A percentile compares a stretch with the other conserved stretches of the same genome.
These are phyloP conservation scores for Nitzschia sp. DNA, from an alignment of 108 stramenopile genomes.

Conservation along the genomic window DNA sequence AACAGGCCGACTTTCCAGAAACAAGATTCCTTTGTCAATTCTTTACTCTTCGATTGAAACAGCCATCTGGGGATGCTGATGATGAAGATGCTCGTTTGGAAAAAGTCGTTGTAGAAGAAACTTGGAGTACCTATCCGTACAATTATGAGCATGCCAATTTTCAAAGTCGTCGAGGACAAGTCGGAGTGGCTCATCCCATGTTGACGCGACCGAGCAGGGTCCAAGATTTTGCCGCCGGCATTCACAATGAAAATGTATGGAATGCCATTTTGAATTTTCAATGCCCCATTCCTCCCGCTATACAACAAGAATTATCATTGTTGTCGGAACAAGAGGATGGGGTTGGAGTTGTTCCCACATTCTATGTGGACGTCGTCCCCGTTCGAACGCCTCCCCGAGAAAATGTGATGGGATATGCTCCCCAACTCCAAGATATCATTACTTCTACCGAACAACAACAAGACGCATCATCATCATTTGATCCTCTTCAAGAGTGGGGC, in stretches of 20 bases:
- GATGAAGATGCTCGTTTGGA: not conserved
- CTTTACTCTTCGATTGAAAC: slow-evolving; percentile 39
- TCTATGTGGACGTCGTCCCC: slow-evolving; percentile 81
- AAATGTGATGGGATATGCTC: slow-evolving; percentile 20
- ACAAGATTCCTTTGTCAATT: slow-evolving; percentile 92
- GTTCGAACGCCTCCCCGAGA: slow-evolving; percentile 78
- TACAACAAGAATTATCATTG: not conserved
- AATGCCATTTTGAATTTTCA: slow-evolving; percentile 48
- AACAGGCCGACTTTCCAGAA: slow-evolving; percentile 72
- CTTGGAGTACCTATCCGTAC: slow-evolving; percentile 56
- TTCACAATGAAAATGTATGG: slow-evolving; percentile 64
- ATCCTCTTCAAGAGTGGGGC: slow-evolving; percentile 69
- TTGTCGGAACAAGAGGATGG: not conserved
- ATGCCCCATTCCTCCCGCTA: slow-evolving; percentile 57
- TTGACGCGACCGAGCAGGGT: slow-evolving; percentile 8
- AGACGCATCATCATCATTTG: too few relatives aligned
- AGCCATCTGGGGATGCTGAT: slow-evolving; percentile 16
- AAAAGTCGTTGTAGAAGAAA: slow-evolving; percentile 42
- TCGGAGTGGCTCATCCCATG: slow-evolving; percentile 42
- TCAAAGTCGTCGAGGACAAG: slow-evolving; percentile 49
- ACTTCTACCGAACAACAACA: too few relatives aligned
- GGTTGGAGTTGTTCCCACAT: slow-evolving; percentile 43
- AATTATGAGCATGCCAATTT: slow-evolving; percentile 71
- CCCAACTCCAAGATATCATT: slow-evolving; percentile 1
- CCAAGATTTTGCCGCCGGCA: slow-evolving; percentile 32